Percentiles rank a stretch among this genome's conserved stretches.
Evolutionary conservation across 192 early-diverging fungal genomes (phyloP).

Genomic region (Linnemannia elongata): DNA sequence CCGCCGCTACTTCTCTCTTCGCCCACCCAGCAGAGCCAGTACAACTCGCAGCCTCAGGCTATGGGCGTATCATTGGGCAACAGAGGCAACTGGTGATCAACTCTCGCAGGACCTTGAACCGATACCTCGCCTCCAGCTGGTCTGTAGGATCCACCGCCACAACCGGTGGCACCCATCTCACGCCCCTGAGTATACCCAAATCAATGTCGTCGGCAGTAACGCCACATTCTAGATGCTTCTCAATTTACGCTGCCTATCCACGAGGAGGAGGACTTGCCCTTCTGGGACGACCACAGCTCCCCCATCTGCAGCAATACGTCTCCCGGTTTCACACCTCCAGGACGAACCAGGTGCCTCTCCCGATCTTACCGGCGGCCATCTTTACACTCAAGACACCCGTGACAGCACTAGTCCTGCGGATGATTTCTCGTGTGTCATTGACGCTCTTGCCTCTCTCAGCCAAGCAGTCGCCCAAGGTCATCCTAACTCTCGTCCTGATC

Average conservation of each 20-base stretch:
- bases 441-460: constrained; percentile 46
- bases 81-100: neutral
- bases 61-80: neutral
- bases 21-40: neutral
- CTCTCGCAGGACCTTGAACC: neutral
- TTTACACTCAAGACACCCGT: constrained; percentile 54
- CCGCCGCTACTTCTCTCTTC: neutral
- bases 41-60: neutral
- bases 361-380: constrained; percentile 34
- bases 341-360: constrained; percentile 26
- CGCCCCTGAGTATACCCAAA: neutral
- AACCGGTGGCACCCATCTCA: neutral
- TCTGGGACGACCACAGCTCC: neutral
- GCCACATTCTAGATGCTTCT: neutral
- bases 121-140: neutral
- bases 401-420: constrained; percentile 39
- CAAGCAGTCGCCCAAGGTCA: constrained; percentile 46
- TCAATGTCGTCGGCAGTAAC: neutral
- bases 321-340: constrained; percentile 32
- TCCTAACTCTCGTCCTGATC: constrained; percentile 43
- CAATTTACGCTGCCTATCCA: neutral
- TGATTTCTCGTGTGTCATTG: constrained; percentile 45
- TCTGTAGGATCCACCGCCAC: neutral
- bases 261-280: neutral
- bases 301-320: neutral